Evolutionary conservation across 352 stramenopile genomes (phyloP).

Genomic region (Phytophthora pini): DNA sequence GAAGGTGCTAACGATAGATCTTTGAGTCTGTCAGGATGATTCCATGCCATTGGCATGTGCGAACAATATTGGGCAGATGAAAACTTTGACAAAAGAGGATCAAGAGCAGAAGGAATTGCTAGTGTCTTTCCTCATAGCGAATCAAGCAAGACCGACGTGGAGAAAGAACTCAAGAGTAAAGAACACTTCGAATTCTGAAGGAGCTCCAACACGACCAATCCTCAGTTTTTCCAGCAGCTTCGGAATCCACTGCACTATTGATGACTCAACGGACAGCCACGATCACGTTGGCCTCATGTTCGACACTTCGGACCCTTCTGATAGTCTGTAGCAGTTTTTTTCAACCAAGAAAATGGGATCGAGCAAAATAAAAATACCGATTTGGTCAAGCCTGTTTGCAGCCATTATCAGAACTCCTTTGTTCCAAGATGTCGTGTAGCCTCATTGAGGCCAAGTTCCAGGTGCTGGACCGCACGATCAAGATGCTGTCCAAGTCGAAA

Average conservation of each 20-base stretch:
- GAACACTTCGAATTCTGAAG: neutral
- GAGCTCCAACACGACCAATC: slow-evolving; percentile 18
- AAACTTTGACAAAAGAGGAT: slow-evolving; percentile 14
- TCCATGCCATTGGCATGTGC: slow-evolving; percentile 70
- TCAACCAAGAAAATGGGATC: slow-evolving; percentile 1
- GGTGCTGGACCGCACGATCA: slow-evolving; percentile 59
- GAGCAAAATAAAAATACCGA: slow-evolving; percentile 28
- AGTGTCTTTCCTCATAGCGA: slow-evolving; percentile 46
- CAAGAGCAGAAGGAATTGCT: slow-evolving; percentile 39
- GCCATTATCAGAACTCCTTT: neutral
- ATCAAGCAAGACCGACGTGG: slow-evolving; percentile 64
- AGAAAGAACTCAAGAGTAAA: slow-evolving; percentile 24
- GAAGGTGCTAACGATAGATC: neutral
- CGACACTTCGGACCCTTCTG: slow-evolving; percentile 34
- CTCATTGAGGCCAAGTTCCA: slow-evolving; percentile 78
- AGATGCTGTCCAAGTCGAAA: slow-evolving; percentile 46
- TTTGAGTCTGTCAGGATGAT: slow-evolving; percentile 50
- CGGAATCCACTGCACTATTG: slow-evolving; percentile 27
- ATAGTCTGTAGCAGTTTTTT: slow-evolving; percentile 3
- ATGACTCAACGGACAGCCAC: slow-evolving; percentile 19
- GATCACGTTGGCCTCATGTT: slow-evolving; percentile 32
- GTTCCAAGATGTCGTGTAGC: slow-evolving; percentile 57
- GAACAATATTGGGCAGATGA: slow-evolving; percentile 28
- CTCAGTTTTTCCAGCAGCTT: slow-evolving; percentile 46
- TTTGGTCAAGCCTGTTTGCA: neutral